These are phyloP conservation scores for Entonaema liquescens DNA, from an alignment of 495 filamentous ascomycete species.

Conservation along the genomic window DNA sequence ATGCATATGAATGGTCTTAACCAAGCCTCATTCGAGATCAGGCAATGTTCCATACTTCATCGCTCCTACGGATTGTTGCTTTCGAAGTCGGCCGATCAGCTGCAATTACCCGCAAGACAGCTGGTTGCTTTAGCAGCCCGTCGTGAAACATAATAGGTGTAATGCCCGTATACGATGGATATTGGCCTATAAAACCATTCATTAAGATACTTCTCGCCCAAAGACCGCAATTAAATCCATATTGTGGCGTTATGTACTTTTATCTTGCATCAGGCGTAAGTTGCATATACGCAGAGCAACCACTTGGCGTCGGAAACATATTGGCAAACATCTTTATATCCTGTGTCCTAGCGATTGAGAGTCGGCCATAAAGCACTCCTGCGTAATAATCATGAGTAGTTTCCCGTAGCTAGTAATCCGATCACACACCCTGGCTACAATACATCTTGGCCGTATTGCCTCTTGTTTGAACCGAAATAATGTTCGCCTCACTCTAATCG, in stretches of 20 bases:
- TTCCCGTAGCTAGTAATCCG: conserved; percentile 21
- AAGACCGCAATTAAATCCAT: conserved; percentile 3
- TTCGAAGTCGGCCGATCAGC: conserved; percentile 26
- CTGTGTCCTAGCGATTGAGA: conserved; percentile 9
- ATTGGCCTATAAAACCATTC: not conserved
- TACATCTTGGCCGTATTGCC: not conserved
- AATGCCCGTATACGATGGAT: not conserved
- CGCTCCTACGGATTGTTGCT: conserved; percentile 4
- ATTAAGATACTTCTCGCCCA: not conserved
- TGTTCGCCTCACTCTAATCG: not conserved
- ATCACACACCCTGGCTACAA: conserved; percentile 2
- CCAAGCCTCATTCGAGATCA: conserved; percentile 10
- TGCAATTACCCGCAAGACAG: conserved; percentile 36
- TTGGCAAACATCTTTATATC: conserved; percentile 1
- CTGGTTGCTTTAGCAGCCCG: conserved; percentile 15
- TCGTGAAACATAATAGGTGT: conserved; percentile 27
- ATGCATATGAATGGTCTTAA: not conserved
- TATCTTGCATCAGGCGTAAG: conserved; percentile 33
- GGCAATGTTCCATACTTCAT: not conserved
- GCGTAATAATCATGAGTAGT: conserved; percentile 13
- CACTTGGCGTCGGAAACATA: conserved; percentile 18
- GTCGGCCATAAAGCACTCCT: conserved; percentile 12
- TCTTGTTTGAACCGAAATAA: not conserved
- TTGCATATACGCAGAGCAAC: not conserved
- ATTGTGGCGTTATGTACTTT: conserved; percentile 20